Percentiles rank a stretch among this genome's conserved stretches.
These are phyloP conservation scores for Cercospora zeae-maydis DNA, from an alignment of 2,329 filamentous ascomycete species.

Conservation along the genomic window DNA sequence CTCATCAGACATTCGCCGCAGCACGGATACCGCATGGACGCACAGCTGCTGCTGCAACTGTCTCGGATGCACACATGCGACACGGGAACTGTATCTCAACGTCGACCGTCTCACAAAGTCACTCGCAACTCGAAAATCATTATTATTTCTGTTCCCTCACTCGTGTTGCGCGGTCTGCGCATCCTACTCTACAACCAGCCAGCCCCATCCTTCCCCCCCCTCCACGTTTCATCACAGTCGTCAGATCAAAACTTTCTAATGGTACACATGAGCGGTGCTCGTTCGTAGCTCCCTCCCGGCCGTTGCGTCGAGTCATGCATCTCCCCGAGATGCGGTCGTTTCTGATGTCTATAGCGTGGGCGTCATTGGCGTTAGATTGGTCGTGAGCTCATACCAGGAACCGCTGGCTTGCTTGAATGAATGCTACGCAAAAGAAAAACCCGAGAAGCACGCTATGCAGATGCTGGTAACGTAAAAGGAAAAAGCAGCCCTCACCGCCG, in stretches of 20 bases:
- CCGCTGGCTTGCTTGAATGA: constrained; percentile 1
- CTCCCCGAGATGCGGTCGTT: not conserved
- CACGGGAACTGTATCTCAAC: constrained; percentile 15
- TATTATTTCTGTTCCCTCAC: not conserved
- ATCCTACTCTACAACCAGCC: not conserved
- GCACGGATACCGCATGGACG: constrained; percentile 1
- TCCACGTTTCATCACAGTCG: not conserved
- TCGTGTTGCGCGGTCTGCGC: not conserved
- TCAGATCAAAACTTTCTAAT: not conserved
- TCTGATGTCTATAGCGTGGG: constrained; percentile 11
- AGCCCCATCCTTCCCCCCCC: not conserved
- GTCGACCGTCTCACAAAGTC: constrained; percentile 5
- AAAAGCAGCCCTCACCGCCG: constrained; percentile 16
- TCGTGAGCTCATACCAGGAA: constrained; percentile 7
- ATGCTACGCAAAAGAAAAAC: not conserved
- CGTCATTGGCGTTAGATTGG: constrained; percentile 4
- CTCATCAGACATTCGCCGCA: not conserved
- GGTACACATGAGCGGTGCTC: not conserved
- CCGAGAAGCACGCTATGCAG: constrained; percentile 9
- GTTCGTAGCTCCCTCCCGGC: not conserved
- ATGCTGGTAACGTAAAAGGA: constrained; percentile 2
- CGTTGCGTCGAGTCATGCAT: constrained; percentile 1
- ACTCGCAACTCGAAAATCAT: not conserved
- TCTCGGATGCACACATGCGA: constrained; percentile 14
- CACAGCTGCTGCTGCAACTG: constrained; percentile 1